These are phyloP conservation scores for Phanerochaete carnosa DNA, from an alignment of 768 basidiomycete genomes.

Conservation along the genomic window DNA sequence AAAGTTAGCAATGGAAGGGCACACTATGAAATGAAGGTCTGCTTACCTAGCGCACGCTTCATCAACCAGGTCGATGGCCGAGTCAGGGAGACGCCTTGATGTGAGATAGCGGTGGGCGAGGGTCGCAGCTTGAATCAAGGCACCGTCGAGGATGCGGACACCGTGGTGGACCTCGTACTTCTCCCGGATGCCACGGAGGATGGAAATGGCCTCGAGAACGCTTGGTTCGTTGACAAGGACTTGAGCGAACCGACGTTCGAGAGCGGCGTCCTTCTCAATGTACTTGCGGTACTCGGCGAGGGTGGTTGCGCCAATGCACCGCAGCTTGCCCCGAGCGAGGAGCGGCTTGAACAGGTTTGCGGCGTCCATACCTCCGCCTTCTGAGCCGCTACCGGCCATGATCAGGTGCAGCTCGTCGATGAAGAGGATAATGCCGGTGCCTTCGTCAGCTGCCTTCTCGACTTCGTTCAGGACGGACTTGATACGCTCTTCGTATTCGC, in stretches of 20 bases:
- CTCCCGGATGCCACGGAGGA: conserved; percentile 90
- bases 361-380: conserved; percentile 92
- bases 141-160: conserved; percentile 83
- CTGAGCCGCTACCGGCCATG: conserved; percentile 82
- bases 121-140: conserved; percentile 85
- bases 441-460: conserved; percentile 79
- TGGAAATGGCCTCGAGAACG: conserved; percentile 88
- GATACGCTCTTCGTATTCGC: conserved; percentile 95
- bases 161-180: conserved; percentile 89
- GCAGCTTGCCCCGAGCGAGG: conserved; percentile 77
- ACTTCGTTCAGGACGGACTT: conserved; percentile 91
- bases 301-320: conserved; percentile 88
- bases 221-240: conserved; percentile 89
- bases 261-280: conserved; percentile 89
- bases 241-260: conserved; percentile 91
- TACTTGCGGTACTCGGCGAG: conserved; percentile 89
- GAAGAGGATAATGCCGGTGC: conserved; percentile 84
- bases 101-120: conserved; percentile 94
- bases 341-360: conserved; percentile 91
- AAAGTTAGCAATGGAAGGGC: conserved; percentile 8
- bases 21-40: not conserved
- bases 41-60: conserved; percentile 85
- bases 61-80: conserved; percentile 90
- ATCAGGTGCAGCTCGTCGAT: conserved; percentile 94
- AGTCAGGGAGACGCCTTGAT: conserved; percentile 72